Conservation (phyloP, 2,329 filamentous ascomycete species). For the Huntiella decipiens region DNA sequence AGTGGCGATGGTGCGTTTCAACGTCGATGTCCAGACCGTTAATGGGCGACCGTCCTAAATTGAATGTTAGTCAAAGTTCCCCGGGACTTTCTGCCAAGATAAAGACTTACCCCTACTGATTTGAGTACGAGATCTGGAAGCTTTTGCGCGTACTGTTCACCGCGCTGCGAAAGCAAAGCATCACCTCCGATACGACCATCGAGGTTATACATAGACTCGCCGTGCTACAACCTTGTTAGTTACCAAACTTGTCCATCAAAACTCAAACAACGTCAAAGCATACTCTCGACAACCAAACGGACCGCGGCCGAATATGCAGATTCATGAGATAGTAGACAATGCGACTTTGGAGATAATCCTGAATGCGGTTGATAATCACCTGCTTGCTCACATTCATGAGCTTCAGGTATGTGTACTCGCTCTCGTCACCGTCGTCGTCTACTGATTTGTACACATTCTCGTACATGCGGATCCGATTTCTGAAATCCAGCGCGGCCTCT, state of each 20-base stretch:
- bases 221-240: conserved; percentile 41
- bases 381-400: conserved; percentile 91
- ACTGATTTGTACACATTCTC: conserved; percentile 94
- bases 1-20: conserved; percentile 76
- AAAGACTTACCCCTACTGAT: conserved; percentile 57
- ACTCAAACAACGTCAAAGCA: conserved; percentile 18
- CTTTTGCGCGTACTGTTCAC: conserved; percentile 69
- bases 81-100: neutral
- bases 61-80: conserved; percentile 9
- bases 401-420: conserved; percentile 82
- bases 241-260: neutral
- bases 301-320: conserved; percentile 86
- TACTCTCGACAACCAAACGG: conserved; percentile 88
- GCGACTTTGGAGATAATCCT: conserved; percentile 88
- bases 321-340: conserved; percentile 99
- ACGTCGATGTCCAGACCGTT: conserved; percentile 43
- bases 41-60: conserved; percentile 38
- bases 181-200: conserved; percentile 85
- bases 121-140: conserved; percentile 69
- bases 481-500: conserved; percentile 74
- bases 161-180: conserved; percentile 66
- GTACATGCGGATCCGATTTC: conserved; percentile 87
- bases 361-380: conserved; percentile 94
- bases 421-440: conserved; percentile 61
- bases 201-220: conserved; percentile 85